These are phyloP conservation scores for Linanthus parryae DNA, from an alignment of 148 eudicot genomes.

Conservation along the genomic window DNA sequence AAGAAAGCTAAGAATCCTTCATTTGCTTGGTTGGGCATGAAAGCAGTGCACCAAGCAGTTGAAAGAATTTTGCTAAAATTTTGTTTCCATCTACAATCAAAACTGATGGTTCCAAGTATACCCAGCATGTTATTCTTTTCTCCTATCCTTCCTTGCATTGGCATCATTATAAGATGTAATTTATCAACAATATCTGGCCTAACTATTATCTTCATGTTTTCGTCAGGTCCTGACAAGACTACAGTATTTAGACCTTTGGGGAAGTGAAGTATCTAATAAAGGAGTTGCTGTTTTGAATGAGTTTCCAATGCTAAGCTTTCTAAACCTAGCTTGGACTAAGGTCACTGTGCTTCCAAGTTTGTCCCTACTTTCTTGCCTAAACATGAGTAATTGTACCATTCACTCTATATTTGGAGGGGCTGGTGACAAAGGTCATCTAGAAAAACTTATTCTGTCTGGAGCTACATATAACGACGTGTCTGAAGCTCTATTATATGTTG, in stretches of 20 bases:
- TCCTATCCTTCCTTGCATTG: too few relatives aligned
- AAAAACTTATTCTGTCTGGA: constrained; percentile 55
- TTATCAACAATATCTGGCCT: too few relatives aligned
- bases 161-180: too few relatives aligned
- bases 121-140: too few relatives aligned
- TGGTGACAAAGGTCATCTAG: constrained; percentile 35
- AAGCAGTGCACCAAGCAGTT: too few relatives aligned
- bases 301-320: constrained; percentile 50
- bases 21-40: too few relatives aligned
- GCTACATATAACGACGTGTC: constrained; percentile 33
- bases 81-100: too few relatives aligned
- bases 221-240: constrained; percentile 60
- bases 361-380: constrained; percentile 47
- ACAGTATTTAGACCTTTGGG: constrained; percentile 82
- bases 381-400: constrained; percentile 81
- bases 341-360: constrained; percentile 58
- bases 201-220: constrained; percentile 1
- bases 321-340: constrained; percentile 81
- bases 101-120: too few relatives aligned
- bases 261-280: constrained; percentile 58
- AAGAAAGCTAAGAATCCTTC: too few relatives aligned
- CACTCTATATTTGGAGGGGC: constrained; percentile 38
- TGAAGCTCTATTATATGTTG: constrained; percentile 36
- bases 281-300: constrained; percentile 37
- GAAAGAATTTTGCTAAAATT: too few relatives aligned